Conservation (phyloP, 2,329 filamentous ascomycete genomes). For the Seiridium cupressi region DNA sequence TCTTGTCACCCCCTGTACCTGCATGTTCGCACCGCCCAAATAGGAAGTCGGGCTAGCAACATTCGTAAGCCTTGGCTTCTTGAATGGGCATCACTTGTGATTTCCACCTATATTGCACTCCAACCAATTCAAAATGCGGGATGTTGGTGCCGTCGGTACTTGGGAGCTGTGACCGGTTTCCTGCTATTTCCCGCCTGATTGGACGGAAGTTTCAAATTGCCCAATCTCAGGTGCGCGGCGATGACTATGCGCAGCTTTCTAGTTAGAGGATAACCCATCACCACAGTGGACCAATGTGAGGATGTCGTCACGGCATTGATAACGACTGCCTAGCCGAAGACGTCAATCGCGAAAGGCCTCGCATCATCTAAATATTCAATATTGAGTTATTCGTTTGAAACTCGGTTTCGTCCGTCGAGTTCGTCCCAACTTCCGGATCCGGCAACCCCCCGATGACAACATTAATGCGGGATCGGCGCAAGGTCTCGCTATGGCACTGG, state of each 20-base stretch:
- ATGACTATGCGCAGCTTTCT: too few relatives aligned
- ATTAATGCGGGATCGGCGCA: constrained; percentile 4
- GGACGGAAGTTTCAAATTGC: too few relatives aligned
- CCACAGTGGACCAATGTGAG: neutral
- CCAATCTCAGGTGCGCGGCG: too few relatives aligned
- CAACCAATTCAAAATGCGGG: neutral
- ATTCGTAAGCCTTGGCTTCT: constrained; percentile 1
- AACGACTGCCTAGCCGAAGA: neutral
- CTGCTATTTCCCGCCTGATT: too few relatives aligned
- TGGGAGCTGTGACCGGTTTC: too few relatives aligned
- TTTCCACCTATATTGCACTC: neutral
- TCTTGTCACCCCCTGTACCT: neutral
- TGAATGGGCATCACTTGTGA: neutral
- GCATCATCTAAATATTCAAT: neutral
- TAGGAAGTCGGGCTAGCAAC: neutral
- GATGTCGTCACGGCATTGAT: neutral
- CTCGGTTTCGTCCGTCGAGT: neutral
- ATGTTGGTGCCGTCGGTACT: too few relatives aligned
- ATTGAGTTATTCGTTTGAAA: neutral
- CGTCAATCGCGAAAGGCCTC: neutral
- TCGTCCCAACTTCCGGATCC: neutral
- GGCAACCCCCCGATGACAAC: constrained; percentile 6
- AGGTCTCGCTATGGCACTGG: neutral
- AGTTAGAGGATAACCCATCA: too few relatives aligned
- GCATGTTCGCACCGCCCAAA: neutral